Conservation (phyloP, 2,329 filamentous ascomycete genomes). For the Colletotrichum nymphaeae region DNA sequence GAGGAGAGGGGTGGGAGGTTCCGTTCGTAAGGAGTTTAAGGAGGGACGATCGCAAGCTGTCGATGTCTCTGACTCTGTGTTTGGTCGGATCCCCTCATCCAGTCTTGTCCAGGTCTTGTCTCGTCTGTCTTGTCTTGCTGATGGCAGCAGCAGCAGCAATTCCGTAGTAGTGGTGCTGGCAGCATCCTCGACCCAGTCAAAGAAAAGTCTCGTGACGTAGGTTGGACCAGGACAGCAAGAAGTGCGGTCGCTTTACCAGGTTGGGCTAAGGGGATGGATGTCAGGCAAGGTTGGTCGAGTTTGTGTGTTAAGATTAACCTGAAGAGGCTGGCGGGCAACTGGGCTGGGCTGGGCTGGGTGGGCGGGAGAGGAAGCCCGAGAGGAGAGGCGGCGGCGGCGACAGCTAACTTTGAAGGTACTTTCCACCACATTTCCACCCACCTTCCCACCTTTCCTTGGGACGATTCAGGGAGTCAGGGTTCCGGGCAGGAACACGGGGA, state of each 20-base stretch:
- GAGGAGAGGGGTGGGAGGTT: constrained; percentile 13
- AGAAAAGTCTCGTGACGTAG: constrained; percentile 31
- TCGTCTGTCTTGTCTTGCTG: background rate
- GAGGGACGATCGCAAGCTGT: constrained; percentile 27
- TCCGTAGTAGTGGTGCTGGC: background rate
- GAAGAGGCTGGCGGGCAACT: background rate
- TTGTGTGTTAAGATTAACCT: background rate
- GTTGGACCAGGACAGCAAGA: constrained; percentile 27
- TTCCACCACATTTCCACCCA: background rate
- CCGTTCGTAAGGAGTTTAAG: constrained; percentile 17
- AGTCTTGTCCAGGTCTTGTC: background rate
- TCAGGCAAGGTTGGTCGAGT: constrained; percentile 10
- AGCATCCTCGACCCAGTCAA: constrained; percentile 17
- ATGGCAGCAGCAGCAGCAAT: background rate
- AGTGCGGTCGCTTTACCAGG: constrained; percentile 15
- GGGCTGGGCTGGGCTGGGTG: background rate
- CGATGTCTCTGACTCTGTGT: constrained; percentile 6
- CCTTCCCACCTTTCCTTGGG: background rate
- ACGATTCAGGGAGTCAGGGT: constrained; percentile 4
- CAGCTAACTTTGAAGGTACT: background rate
- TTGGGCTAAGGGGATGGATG: background rate
- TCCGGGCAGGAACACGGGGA: constrained; percentile 23
- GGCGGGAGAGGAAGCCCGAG: background rate
- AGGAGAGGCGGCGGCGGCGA: background rate
- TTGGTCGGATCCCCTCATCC: background rate